Conservation (phyloP, 345 rosid genomes). For the Ceriops zippeliana region DNA sequence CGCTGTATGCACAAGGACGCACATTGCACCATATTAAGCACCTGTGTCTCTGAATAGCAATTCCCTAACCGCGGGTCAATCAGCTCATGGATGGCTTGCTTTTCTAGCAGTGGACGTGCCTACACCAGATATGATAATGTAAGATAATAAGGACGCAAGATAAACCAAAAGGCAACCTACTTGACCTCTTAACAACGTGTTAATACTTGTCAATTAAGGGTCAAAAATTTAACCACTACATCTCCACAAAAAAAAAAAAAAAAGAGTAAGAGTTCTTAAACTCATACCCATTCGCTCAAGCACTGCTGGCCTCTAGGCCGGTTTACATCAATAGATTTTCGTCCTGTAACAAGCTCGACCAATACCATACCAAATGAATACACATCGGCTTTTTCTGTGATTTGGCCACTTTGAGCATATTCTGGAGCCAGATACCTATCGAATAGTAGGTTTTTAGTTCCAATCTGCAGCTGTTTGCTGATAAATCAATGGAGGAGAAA, state of each 20-base stretch:
- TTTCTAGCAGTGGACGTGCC: conserved; percentile 31
- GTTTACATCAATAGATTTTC: conserved; percentile 84
- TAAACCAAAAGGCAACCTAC: neutral
- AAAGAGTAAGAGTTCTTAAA: neutral
- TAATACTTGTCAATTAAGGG: neutral
- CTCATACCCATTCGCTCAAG: conserved; percentile 95
- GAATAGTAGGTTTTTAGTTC: neutral
- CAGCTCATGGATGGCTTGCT: conserved; percentile 17
- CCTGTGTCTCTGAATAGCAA: conserved; percentile 14
- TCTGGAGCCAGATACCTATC: conserved; percentile 95
- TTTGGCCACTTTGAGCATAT: conserved; percentile 95
- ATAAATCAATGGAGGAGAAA: conserved; percentile 2
- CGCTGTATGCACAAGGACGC: conserved; percentile 22
- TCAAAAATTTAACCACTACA: neutral
- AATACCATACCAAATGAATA: conserved; percentile 95
- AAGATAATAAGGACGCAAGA: conserved; percentile 4
- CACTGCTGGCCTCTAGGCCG: conserved; percentile 98
- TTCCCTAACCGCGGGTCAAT: conserved; percentile 22
- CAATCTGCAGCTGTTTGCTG: conserved; percentile 1
- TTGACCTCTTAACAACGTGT: neutral
- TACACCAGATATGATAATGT: conserved; percentile 8
- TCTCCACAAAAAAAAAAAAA: neutral
- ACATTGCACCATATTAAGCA: conserved; percentile 24
- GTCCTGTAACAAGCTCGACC: conserved; percentile 91
- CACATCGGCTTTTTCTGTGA: conserved; percentile 95